phyloP scores from a whole-genome alignment of 108 stramenopile genomes.

The Craspedostauros australis region DNA sequence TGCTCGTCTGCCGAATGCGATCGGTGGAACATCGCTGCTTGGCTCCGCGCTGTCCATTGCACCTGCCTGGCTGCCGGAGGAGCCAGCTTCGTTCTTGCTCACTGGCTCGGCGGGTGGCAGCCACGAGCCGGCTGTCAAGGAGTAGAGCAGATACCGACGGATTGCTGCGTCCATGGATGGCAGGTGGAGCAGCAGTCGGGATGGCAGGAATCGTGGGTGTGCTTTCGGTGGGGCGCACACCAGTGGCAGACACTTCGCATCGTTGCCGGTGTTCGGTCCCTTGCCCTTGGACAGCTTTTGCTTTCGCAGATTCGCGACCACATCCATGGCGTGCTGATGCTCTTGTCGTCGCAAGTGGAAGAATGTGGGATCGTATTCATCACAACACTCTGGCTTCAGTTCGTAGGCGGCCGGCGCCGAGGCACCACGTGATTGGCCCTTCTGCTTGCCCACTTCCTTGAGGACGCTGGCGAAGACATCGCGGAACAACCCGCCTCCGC shows the following conservation, averaged over 20 bases:
- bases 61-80: constrained; percentile 14
- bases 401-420: constrained; percentile 76
- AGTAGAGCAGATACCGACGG: constrained; percentile 81
- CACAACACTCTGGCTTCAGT: constrained; percentile 64
- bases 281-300: constrained; percentile 43
- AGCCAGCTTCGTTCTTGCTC: constrained; percentile 9
- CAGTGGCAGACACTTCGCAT: constrained; percentile 58
- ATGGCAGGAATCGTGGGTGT: constrained; percentile 80
- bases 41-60: constrained; percentile 19
- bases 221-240: constrained; percentile 73
- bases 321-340: constrained; percentile 95
- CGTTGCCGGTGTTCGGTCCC: too few species aligned
- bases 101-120: constrained; percentile 71
- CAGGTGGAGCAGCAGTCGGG: constrained; percentile 71
- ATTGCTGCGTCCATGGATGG: constrained; percentile 77
- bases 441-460: constrained; percentile 59
- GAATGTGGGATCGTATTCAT: constrained; percentile 90
- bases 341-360: constrained; percentile 78
- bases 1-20: constrained; percentile 31
- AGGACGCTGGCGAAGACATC: constrained; percentile 69
- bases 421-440: constrained; percentile 52
- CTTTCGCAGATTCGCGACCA: constrained; percentile 66
- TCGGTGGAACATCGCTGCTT: constrained; percentile 23
- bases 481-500: constrained; percentile 55
- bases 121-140: constrained; percentile 76